phyloP scores from a whole-genome alignment of 2,329 filamentous ascomycete genomes.

The Botrytis deweyae region DNA sequence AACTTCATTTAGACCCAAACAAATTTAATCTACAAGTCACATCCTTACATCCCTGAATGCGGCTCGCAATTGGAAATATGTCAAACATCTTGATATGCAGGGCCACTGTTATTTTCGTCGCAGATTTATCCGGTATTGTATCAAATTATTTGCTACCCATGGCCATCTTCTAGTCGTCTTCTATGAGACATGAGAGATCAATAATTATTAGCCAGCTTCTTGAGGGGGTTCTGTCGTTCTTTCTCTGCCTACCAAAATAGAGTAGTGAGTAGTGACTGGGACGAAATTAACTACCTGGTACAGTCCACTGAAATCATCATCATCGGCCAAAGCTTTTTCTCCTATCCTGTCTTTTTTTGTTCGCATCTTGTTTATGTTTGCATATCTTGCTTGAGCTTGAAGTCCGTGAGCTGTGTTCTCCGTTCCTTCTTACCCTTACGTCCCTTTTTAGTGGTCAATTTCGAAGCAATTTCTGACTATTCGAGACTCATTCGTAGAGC shows the following conservation, averaged over 20 bases:
- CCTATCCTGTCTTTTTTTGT: slow-evolving; percentile 18
- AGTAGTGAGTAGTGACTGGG: not conserved
- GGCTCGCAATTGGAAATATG: not conserved
- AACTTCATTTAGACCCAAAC: slow-evolving; percentile 12
- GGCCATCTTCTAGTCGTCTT: not conserved
- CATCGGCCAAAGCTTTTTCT: slow-evolving; percentile 15
- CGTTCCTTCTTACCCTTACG: slow-evolving; percentile 15
- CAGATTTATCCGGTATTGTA: slow-evolving; percentile 3
- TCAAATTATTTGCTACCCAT: not conserved
- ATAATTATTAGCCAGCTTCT: not conserved
- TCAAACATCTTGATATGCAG: slow-evolving; percentile 14
- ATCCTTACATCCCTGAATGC: not conserved
- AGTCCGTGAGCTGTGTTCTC: slow-evolving; percentile 16
- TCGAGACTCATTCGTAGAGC: slow-evolving; percentile 21
- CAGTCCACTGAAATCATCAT: slow-evolving; percentile 7
- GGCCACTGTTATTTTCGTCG: slow-evolving; percentile 7
- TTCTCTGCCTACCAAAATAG: not conserved
- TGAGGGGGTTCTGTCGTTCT: not conserved
- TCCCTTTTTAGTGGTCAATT: slow-evolving; percentile 18
- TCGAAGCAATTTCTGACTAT: slow-evolving; percentile 6
- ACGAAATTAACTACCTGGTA: not conserved
- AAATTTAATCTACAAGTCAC: slow-evolving; percentile 2
- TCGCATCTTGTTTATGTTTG: slow-evolving; percentile 7
- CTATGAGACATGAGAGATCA: slow-evolving; percentile 9
- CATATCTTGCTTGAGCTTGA: slow-evolving; percentile 12